Evolutionary conservation across 371 early-diverging fungal species (phyloP).

Genomic region (Mortierella sp.): DNA sequence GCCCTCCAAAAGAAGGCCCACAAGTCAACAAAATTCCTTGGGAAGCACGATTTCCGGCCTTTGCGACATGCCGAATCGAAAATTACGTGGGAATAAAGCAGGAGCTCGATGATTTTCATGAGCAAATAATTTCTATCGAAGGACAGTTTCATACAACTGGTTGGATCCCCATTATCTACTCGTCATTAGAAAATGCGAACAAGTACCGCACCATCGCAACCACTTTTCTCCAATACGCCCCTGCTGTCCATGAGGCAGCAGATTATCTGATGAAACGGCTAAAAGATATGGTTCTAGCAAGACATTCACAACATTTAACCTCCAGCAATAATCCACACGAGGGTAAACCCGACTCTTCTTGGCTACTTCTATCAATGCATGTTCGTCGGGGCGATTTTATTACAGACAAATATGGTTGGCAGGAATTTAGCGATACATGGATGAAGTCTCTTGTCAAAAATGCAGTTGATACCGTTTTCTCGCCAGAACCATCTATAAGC

Average conservation of each 20-base stretch:
- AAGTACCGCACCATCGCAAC: conserved; percentile 28
- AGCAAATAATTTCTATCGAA: conserved; percentile 27
- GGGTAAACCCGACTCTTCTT: conserved; percentile 6
- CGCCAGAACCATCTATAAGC: background rate
- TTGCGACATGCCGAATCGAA: conserved; percentile 34
- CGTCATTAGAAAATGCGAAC: conserved; percentile 14
- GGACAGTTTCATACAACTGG: conserved; percentile 47
- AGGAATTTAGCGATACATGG: conserved; percentile 32
- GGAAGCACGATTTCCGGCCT: conserved; percentile 35
- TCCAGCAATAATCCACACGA: background rate
- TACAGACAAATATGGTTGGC: conserved; percentile 30
- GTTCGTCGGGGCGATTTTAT: conserved; percentile 47
- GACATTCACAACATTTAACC: background rate
- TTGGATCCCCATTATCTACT: conserved; percentile 30
- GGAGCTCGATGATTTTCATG: conserved; percentile 14
- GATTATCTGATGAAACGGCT: conserved; percentile 16
- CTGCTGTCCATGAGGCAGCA: conserved; percentile 28
- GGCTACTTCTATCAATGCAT: conserved; percentile 41
- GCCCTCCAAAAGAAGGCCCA: conserved; percentile 25
- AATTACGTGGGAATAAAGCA: conserved; percentile 45
- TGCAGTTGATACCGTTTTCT: conserved; percentile 15
- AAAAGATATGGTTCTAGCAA: background rate
- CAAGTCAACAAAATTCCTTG: conserved; percentile 16
- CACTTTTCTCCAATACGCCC: conserved; percentile 19
- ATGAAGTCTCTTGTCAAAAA: conserved; percentile 30